Percentiles rank a stretch among this genome's conserved stretches.
Conservation (phyloP, 352 stramenopile species). For the Phytophthora agathidicida region DNA sequence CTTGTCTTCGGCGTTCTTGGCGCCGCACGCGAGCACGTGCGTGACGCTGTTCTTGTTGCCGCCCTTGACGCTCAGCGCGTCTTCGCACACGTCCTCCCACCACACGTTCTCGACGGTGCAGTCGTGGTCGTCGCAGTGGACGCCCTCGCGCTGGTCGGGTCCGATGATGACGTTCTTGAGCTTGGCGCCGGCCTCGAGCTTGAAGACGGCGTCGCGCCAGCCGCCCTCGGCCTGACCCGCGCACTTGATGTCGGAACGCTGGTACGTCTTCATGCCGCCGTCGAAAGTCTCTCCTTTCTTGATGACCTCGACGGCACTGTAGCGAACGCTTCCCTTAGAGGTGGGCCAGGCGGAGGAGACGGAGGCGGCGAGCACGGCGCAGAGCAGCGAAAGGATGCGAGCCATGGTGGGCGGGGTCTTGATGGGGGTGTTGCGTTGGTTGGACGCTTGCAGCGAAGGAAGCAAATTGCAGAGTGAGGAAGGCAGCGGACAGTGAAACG, state of each 20-base stretch:
- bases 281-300: slow-evolving; percentile 41
- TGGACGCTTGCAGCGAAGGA: slow-evolving; percentile 15
- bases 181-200: slow-evolving; percentile 31
- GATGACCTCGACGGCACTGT: slow-evolving; percentile 38
- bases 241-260: slow-evolving; percentile 43
- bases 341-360: slow-evolving; percentile 32
- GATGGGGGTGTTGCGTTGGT: not conserved
- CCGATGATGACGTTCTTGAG: slow-evolving; percentile 50
- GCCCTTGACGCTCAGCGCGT: slow-evolving; percentile 45
- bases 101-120: slow-evolving; percentile 42
- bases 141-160: slow-evolving; percentile 31
- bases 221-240: slow-evolving; percentile 30
- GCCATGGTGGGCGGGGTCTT: not conserved
- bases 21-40: slow-evolving; percentile 34
- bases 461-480: slow-evolving; percentile 30
- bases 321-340: slow-evolving; percentile 31
- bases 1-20: slow-evolving; percentile 47
- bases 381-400: slow-evolving; percentile 13
- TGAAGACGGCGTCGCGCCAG: slow-evolving; percentile 33
- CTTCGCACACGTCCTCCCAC: slow-evolving; percentile 46
- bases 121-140: slow-evolving; percentile 32
- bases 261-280: slow-evolving; percentile 46
- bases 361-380: slow-evolving; percentile 6
- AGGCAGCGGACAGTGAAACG: not conserved
- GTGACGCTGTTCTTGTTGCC: slow-evolving; percentile 43